These are phyloP conservation scores for Coccomyxa sp. DNA, from an alignment of 139 green algal species.

Conservation along the genomic window DNA sequence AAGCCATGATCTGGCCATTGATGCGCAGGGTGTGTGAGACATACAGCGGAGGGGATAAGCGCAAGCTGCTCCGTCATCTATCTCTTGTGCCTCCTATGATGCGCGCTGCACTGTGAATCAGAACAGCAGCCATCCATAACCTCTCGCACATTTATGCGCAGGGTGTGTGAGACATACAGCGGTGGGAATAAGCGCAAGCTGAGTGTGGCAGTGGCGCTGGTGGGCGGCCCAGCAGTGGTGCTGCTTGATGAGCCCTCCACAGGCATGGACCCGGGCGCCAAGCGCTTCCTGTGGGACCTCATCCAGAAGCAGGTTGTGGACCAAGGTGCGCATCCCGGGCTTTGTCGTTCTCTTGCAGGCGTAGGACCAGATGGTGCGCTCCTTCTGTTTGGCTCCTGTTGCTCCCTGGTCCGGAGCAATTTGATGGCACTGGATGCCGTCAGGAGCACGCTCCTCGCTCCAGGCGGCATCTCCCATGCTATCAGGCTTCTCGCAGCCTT, in stretches of 20 bases:
- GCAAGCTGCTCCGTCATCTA: too few species aligned
- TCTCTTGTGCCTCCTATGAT: not conserved
- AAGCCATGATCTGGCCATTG: too few species aligned
- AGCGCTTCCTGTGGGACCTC: constrained; percentile 60
- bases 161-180: constrained; percentile 39
- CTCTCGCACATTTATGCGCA: not conserved
- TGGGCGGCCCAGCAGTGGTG: constrained; percentile 54
- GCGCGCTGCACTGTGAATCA: not conserved
- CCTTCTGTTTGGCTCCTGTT: too few species aligned
- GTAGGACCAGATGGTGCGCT: not conserved
- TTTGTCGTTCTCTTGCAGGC: not conserved
- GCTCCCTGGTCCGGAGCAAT: not conserved
- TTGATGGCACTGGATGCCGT: too few species aligned
- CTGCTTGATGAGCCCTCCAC: constrained; percentile 80
- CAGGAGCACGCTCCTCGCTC: too few species aligned
- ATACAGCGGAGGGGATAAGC: constrained; percentile 69
- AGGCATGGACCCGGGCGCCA: constrained; percentile 48
- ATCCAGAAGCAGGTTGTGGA: constrained; percentile 45
- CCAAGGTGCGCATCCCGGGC: constrained; percentile 5
- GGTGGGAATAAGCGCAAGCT: constrained; percentile 80
- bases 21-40: constrained; percentile 24
- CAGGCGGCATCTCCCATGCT: too few species aligned
- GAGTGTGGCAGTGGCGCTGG: constrained; percentile 66
- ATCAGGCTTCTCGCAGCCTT: too few species aligned
- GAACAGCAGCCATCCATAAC: not conserved